Evolutionary conservation across 2,329 filamentous ascomycete genomes (phyloP).

Genomic region (Aspergillus nomiae): DNA sequence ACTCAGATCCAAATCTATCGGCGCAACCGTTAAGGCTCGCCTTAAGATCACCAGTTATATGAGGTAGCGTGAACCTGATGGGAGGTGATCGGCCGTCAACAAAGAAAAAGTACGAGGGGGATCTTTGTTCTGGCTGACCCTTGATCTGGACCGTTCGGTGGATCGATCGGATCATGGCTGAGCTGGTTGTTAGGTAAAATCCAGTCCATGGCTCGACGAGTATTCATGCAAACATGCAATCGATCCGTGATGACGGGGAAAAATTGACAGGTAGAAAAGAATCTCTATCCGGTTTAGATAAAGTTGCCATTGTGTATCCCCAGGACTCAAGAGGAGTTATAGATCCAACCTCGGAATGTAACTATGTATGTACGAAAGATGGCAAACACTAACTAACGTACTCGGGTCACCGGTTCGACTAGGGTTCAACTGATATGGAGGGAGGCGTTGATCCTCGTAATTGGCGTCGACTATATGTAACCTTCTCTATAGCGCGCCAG

Average conservation of each 20-base stretch:
- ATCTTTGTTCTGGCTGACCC: not conserved
- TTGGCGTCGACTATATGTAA: slow-evolving; percentile 2
- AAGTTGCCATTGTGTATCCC: not conserved
- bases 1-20: not conserved
- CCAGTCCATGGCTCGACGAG: not conserved
- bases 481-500: not conserved
- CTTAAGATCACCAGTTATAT: not conserved
- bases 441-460: not conserved
- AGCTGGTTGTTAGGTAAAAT: not conserved
- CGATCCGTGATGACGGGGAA: not conserved
- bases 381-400: not conserved
- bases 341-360: not conserved
- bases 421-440: not conserved
- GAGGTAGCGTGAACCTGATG: not conserved
- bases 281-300: not conserved
- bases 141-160: not conserved
- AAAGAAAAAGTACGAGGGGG: not conserved
- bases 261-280: not conserved
- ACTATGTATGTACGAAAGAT: not conserved
- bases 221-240: not conserved
- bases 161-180: not conserved
- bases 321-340: not conserved
- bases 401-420: not conserved
- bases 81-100: not conserved
- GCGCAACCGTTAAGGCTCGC: not conserved